Evolutionary conservation across 2,329 filamentous ascomycete species (phyloP), one percentile per base, ranked within the genome.

Genomic region (Venturiaceae sp.): DNA sequence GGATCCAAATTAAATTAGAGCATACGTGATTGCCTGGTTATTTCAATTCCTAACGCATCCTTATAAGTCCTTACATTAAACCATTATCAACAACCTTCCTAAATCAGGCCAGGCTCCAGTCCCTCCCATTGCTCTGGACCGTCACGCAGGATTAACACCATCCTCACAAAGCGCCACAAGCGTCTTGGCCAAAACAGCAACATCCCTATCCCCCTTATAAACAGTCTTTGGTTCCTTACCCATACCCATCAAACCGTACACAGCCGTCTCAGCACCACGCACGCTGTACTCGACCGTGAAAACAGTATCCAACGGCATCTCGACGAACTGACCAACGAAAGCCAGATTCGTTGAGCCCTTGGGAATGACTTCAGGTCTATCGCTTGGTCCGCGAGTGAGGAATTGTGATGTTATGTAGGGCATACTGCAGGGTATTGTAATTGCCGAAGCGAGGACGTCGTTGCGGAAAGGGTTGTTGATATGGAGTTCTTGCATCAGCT

Each of bases 301-400:
- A 26, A 72, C 72, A 32, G 66, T 69, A 61, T 75, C 73, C 30
- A 68, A 65, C 11, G 65, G 64, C 23, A 73, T 71, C 63, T 75
- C 74, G 19, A 73, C 73, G 64, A 72, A 76, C 62, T 75, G 73
- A 13, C 74, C 73, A 34, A 76, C 64, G 21, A 75, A 64, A 1
- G 69, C 74, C 52, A 75, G 62, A 63, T 76, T 77, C 23, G 61
- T 66, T 26, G 66, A 67, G 5, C 67, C 68, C 19, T 66, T 57
- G 0, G 73, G 74, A 47, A 75, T 69, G 0, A 75, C 67, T n/a
- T 64, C 59, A 3, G 74, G 74, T 2, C 75, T 68, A 63, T 76
- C 72, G 3, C 66, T 68, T 1, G 58, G 32, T 7, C 66, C 63
- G 13, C 73, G 67, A 1, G 70, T 65, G 41, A 76, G 62, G 58